These are phyloP conservation scores for Pseudisothecium myosuroides DNA, from an alignment of 225 moss, liverwort and hornwort species.

Conservation along the genomic window DNA sequence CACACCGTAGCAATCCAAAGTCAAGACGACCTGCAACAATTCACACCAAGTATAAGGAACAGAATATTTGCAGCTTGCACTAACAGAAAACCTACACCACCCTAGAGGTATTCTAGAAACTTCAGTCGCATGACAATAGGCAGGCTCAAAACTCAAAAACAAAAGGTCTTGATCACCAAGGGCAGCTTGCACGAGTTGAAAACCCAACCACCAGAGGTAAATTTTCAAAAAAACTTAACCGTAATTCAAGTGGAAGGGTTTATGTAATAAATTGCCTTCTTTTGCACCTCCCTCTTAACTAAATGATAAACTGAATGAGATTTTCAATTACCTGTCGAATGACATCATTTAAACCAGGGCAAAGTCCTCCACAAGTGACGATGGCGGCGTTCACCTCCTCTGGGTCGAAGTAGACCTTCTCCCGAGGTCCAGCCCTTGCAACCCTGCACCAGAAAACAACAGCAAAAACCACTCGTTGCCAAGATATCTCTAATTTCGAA, in stretches of 20 bases:
- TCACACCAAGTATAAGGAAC: background rate
- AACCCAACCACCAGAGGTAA: background rate
- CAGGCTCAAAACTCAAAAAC: background rate
- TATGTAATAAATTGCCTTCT: background rate
- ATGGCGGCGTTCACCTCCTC: slow-evolving; percentile 71
- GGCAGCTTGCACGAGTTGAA: background rate
- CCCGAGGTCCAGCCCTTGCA: slow-evolving; percentile 73
- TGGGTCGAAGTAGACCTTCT: slow-evolving; percentile 59
- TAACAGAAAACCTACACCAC: background rate
- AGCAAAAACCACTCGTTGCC: background rate
- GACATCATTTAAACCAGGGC: slow-evolving; percentile 92
- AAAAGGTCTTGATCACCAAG: background rate
- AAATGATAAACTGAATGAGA: background rate
- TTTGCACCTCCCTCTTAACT: background rate
- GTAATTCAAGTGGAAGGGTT: background rate
- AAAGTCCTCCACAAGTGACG: slow-evolving; percentile 91
- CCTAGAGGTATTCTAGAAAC: background rate
- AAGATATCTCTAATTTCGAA: background rate
- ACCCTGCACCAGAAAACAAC: slow-evolving; percentile 28
- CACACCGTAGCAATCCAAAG: slow-evolving; percentile 83
- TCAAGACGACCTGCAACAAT: slow-evolving; percentile 66
- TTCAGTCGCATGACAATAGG: background rate
- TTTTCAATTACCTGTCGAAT: slow-evolving; percentile 63
- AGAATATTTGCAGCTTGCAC: background rate
- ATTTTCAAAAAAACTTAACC: background rate